Conservation (phyloP, 495 filamentous ascomycete genomes). For the Penicillium riverlandense region DNA sequence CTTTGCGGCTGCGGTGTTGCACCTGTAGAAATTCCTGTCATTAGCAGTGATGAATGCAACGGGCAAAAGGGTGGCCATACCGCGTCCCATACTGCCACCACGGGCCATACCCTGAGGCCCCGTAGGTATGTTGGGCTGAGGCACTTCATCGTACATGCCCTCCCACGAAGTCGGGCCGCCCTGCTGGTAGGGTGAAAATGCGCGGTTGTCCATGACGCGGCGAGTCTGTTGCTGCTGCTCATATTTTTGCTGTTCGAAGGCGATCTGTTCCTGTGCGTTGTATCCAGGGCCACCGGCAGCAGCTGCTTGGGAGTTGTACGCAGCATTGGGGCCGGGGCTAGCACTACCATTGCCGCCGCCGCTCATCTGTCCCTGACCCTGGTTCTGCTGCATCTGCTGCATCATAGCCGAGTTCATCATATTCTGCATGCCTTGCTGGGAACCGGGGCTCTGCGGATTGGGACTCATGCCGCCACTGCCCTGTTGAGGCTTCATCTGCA, state of each 20-base stretch:
- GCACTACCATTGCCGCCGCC: constrained; percentile 6
- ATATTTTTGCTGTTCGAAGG: constrained; percentile 86
- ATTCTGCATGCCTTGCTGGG: constrained; percentile 33
- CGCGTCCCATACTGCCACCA: constrained; percentile 44
- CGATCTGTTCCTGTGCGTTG: constrained; percentile 69
- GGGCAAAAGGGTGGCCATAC: constrained; percentile 19
- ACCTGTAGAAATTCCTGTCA: constrained; percentile 12
- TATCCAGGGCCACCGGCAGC: constrained; percentile 45
- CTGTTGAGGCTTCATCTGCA: constrained; percentile 40
- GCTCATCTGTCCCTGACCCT: constrained; percentile 20
- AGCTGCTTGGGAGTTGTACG: constrained; percentile 16
- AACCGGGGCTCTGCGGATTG: constrained; percentile 36
- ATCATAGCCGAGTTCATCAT: constrained; percentile 62
- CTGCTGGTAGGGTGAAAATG: constrained; percentile 43
- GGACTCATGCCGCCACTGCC: constrained; percentile 34
- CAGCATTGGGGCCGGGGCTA: constrained; percentile 5
- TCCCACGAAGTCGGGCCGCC: constrained; percentile 82
- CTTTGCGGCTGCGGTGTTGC: constrained; percentile 50
- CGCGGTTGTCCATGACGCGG: constrained; percentile 35
- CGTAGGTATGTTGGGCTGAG: constrained; percentile 64
- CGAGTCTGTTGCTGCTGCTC: constrained; percentile 58
- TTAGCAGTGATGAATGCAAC: constrained; percentile 2
- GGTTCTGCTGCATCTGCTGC: constrained; percentile 57
- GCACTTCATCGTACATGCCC: constrained; percentile 98
- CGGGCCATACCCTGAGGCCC: constrained; percentile 46